Evolutionary conservation across 192 early-diverging fungal species (phyloP).

Genomic region (Podila verticillata): DNA sequence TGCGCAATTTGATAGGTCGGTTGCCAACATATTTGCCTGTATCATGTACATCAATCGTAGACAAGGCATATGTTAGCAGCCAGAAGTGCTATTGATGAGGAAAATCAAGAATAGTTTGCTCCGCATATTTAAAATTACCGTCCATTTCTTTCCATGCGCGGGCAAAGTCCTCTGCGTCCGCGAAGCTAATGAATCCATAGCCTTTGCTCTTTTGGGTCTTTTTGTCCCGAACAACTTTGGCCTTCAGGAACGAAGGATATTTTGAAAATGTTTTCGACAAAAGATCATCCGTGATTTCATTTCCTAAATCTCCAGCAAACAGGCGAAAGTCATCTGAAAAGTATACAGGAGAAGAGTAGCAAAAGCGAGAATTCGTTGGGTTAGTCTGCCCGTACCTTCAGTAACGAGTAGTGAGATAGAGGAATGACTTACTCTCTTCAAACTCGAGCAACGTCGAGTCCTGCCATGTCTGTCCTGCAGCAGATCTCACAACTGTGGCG

Average conservation of each 20-base stretch:
- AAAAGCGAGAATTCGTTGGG: neutral
- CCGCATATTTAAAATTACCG: conserved; percentile 58
- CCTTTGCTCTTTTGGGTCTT: conserved; percentile 87
- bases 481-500: conserved; percentile 77
- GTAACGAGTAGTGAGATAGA: neutral
- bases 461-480: conserved; percentile 95
- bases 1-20: conserved; percentile 92
- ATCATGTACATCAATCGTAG: neutral
- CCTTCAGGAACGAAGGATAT: conserved; percentile 84
- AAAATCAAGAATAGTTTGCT: no score
- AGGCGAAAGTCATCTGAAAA: conserved; percentile 87
- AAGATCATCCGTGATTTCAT: conserved; percentile 89
- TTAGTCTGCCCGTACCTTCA: neutral
- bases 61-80: neutral
- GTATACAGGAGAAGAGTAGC: neutral
- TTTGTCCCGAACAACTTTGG: conserved; percentile 89
- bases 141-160: conserved; percentile 96
- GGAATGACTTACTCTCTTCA: conserved; percentile 69
- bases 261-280: conserved; percentile 84
- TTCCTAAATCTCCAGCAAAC: conserved; percentile 94
- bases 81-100: neutral
- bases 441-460: conserved; percentile 87
- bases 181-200: conserved; percentile 95
- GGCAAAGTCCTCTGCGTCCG: conserved; percentile 90
- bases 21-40: conserved; percentile 95